Conservation (phyloP, 2,329 filamentous ascomycete species). For the Fusarium tanahbumbuense region DNA sequence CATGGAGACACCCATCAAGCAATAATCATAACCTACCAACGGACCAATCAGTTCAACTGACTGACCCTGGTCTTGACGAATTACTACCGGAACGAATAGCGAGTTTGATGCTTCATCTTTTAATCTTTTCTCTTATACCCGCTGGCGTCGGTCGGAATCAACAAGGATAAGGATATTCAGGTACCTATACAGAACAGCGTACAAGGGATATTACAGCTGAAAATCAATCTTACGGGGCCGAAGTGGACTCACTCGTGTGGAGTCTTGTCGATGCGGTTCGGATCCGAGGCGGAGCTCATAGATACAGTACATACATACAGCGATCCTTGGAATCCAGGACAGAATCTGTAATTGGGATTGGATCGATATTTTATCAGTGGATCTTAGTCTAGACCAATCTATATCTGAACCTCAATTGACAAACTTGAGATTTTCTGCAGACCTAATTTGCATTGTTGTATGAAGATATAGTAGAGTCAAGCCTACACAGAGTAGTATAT, state of each 20-base stretch:
- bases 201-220: neutral
- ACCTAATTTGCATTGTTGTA: neutral
- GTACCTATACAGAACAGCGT: neutral
- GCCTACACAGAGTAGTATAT: neutral
- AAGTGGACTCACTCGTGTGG: constrained; percentile 20
- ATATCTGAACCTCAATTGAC: neutral
- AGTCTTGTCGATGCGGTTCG: constrained; percentile 19
- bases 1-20: constrained; percentile 38
- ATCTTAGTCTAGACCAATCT: neutral
- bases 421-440: neutral
- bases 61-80: constrained; percentile 6
- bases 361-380: neutral
- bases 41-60: neutral
- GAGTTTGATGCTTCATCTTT: constrained; percentile 1
- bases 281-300: constrained; percentile 24
- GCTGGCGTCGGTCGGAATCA: constrained; percentile 37
- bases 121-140: constrained; percentile 31
- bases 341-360: neutral
- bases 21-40: constrained; percentile 19
- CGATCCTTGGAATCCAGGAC: neutral
- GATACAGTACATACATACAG: neutral
- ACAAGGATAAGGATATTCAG: constrained; percentile 14
- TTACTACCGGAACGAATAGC: constrained; percentile 21
- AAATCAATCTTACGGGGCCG: constrained; percentile 16
- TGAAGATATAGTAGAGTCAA: neutral